Conservation (phyloP, 2,329 filamentous ascomycete genomes). For the Cordyceps farinosa region DNA sequence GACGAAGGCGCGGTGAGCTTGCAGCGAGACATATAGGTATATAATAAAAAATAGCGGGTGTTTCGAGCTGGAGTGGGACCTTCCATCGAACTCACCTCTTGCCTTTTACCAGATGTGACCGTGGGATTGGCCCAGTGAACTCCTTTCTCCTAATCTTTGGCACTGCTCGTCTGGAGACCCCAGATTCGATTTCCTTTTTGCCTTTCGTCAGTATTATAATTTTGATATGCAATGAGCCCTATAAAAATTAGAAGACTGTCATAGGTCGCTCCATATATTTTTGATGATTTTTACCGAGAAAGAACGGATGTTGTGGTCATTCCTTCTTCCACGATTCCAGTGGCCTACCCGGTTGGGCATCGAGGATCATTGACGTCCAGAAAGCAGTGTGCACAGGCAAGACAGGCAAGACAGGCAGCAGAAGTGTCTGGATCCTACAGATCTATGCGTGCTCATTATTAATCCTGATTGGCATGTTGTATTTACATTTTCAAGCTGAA, state of each 20-base stretch:
- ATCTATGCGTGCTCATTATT: too few species aligned
- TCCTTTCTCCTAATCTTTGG: constrained; percentile 53
- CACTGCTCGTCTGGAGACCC: constrained; percentile 37
- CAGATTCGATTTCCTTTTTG: constrained; percentile 41
- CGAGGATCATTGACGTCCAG: too few species aligned
- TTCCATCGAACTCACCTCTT: constrained; percentile 72
- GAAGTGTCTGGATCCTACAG: too few species aligned
- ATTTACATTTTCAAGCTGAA: too few species aligned
- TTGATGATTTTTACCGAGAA: too few species aligned
- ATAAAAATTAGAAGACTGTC: too few species aligned
- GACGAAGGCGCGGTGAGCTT: too few species aligned
- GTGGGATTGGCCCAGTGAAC: constrained; percentile 55
- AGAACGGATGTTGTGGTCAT: too few species aligned
- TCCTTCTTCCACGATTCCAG: too few species aligned
- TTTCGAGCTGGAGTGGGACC: constrained; percentile 59
- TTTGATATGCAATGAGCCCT: neutral
- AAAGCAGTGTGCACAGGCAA: too few species aligned
- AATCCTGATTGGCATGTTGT: neutral
- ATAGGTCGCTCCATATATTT: neutral
- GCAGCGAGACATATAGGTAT: neutral
- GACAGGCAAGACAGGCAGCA: too few species aligned
- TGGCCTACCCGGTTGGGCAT: too few species aligned
- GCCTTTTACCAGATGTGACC: constrained; percentile 79
- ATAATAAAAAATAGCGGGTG: constrained; percentile 7
- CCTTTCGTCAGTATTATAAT: neutral